Evolutionary conservation across 2,329 filamentous ascomycete species (phyloP).

Genomic region (Hypoxylon sp.): DNA sequence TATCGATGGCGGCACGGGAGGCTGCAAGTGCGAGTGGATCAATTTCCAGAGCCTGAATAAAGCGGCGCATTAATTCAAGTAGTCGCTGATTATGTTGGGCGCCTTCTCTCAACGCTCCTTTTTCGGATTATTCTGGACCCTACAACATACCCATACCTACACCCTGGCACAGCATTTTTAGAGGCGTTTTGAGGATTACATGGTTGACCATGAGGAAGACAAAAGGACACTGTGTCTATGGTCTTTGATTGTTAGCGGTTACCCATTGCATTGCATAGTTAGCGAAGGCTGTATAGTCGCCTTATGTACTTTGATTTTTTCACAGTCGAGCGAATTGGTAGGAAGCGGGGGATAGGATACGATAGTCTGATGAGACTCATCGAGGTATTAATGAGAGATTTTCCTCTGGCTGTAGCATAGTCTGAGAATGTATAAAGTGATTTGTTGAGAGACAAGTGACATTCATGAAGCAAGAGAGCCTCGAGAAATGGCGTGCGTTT

Average conservation of each 20-base stretch:
- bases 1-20: constrained; percentile 72
- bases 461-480: no score
- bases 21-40: constrained; percentile 72
- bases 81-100: not conserved
- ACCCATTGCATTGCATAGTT: not conserved
- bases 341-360: not conserved
- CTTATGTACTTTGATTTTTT: not conserved
- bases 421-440: no score
- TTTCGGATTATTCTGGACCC: not conserved
- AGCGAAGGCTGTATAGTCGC: not conserved
- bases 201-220: no score
- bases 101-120: not conserved
- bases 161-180: no score
- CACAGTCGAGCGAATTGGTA: not conserved
- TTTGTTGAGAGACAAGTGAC: no score
- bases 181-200: no score
- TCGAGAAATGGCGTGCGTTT: no score
- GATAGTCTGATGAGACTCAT: not conserved
- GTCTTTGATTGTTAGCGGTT: no score
- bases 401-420: not conserved
- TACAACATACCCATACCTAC: no score
- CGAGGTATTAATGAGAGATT: not conserved
- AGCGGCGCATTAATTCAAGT: not conserved
- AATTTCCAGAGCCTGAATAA: constrained; percentile 58
- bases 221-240: no score